Base-by-base conservation (phyloP, 164 flowering plant species). In the Stephania yunnanensis region DNA sequence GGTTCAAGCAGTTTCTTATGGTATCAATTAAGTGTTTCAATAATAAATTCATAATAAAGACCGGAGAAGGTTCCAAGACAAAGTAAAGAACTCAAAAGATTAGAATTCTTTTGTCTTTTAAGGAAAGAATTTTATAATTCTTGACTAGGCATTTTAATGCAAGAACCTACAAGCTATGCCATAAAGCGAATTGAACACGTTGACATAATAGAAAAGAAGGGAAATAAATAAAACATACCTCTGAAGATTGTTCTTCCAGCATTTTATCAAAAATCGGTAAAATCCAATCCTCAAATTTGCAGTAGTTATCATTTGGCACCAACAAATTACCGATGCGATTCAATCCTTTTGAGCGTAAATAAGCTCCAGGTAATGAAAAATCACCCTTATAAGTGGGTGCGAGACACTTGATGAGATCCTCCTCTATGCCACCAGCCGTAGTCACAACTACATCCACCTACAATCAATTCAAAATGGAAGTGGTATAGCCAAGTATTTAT, bases 281-380 rank as follows among this genome's bases (percentile, higher is more conserved):
- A 61, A 95, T 89, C 99, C 99, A 95, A 73, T 93, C 97, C 87
- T 94, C 99, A 84, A 95, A 95, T 79, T 94, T 91, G 86, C 99
- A 94, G 80, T 95, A 95, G 85, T 95, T 95, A 72, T 91, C 95
- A 82, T 95, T 95, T 11, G 99, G 98, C 73, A 95, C 97, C 88
- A 95, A 81, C 81, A 95, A 78, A 79, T 95, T 95, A 70, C 98
- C 98, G 79, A 95, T 95, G 70, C 98, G 91, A 75, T 95, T 95
- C 84, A 94, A 82, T 65, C 98, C 99, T 82, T 89, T 93, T 44
- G 97, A 84, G n/a, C 98, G 91, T 46, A 95, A 75, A 63, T 78
- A 78, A 71, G 94, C 91, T 65, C 99, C 99, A 46, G 90, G 86
- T 70, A 93, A 82, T 53, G 90, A 81, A 85, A 95, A 95, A 69